phyloP scores from a whole-genome alignment of 2,329 filamentous ascomycete genomes.

The Blumeria hordei region DNA sequence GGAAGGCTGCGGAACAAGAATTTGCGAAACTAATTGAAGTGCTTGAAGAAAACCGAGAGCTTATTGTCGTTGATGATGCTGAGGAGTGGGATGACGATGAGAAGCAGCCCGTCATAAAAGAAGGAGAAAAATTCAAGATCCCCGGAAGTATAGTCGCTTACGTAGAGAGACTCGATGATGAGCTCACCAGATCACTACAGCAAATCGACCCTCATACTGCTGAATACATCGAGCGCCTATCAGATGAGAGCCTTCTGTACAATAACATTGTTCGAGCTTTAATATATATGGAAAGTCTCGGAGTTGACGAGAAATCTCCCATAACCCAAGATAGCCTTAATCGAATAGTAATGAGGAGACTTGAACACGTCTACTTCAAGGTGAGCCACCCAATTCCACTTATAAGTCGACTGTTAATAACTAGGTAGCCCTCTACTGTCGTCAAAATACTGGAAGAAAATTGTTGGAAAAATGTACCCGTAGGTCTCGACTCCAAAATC shows the following conservation, averaged over 20 bases:
- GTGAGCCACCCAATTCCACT: constrained; percentile 19
- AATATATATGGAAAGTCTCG: constrained; percentile 68
- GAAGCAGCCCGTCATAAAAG: constrained; percentile 52
- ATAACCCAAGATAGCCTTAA: constrained; percentile 71
- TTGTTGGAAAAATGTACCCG: constrained; percentile 62
- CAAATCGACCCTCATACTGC: constrained; percentile 95
- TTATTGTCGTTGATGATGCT: constrained; percentile 70
- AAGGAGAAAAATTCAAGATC: constrained; percentile 64
- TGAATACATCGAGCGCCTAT: constrained; percentile 88
- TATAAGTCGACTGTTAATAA: constrained; percentile 8
- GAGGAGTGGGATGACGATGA: constrained; percentile 99
- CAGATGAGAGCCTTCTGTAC: constrained; percentile 77
- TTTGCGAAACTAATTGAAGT: constrained; percentile 53
- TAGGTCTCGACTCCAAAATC: constrained; percentile 48
- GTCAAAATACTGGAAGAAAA: constrained; percentile 86
- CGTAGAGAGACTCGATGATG: constrained; percentile 84
- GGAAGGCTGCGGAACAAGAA: constrained; percentile 84
- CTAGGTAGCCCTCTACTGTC: constrained; percentile 52
- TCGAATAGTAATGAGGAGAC: constrained; percentile 72
- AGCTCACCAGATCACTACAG: constrained; percentile 90
- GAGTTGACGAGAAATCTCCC: constrained; percentile 44
- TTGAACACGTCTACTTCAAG: constrained; percentile 99
- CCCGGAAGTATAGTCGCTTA: constrained; percentile 88
- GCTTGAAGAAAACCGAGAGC: constrained; percentile 55
- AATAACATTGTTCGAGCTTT: constrained; percentile 73